phyloP scores from a whole-genome alignment of 2,329 filamentous ascomycete genomes.

The Fusarium torreyae region DNA sequence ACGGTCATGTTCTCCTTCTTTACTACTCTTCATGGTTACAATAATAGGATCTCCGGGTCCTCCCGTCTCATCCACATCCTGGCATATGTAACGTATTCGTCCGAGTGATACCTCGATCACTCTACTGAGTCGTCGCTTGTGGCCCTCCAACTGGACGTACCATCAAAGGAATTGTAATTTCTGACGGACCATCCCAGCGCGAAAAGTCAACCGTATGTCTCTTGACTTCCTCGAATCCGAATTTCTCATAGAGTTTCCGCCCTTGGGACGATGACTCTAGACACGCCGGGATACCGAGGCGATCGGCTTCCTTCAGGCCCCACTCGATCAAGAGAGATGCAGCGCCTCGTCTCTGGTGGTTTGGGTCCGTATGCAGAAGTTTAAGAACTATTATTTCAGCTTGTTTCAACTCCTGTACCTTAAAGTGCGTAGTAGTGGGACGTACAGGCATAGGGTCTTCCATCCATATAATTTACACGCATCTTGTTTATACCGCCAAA shows the following conservation, averaged over 20 bases:
- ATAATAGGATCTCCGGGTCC: not conserved
- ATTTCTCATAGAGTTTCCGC: conserved; percentile 54
- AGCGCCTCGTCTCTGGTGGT: conserved; percentile 56
- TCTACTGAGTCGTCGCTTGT: not conserved
- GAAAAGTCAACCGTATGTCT: conserved; percentile 48
- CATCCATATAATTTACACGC: conserved; percentile 51
- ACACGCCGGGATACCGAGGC: conserved; percentile 55
- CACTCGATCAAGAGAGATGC: conserved; percentile 55
- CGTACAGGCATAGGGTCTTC: conserved; percentile 57
- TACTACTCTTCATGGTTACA: no score
- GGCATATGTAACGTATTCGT: not conserved
- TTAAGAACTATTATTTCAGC: conserved; percentile 53
- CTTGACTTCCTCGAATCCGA: conserved; percentile 55
- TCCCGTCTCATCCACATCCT: not conserved
- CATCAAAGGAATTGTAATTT: conserved; percentile 45
- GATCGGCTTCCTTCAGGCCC: conserved; percentile 56
- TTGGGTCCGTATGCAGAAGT: conserved; percentile 57
- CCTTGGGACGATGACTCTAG: conserved; percentile 56
- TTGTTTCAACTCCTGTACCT: not conserved
- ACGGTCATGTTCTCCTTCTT: not conserved
- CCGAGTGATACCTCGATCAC: not conserved
- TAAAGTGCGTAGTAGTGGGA: not conserved
- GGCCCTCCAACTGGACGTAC: conserved; percentile 34
- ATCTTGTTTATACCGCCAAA: conserved; percentile 52
- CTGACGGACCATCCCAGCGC: conserved; percentile 50